Evolutionary conservation across 768 basidiomycete species (phyloP).

Genomic region (Leccinum subgranulosum): DNA sequence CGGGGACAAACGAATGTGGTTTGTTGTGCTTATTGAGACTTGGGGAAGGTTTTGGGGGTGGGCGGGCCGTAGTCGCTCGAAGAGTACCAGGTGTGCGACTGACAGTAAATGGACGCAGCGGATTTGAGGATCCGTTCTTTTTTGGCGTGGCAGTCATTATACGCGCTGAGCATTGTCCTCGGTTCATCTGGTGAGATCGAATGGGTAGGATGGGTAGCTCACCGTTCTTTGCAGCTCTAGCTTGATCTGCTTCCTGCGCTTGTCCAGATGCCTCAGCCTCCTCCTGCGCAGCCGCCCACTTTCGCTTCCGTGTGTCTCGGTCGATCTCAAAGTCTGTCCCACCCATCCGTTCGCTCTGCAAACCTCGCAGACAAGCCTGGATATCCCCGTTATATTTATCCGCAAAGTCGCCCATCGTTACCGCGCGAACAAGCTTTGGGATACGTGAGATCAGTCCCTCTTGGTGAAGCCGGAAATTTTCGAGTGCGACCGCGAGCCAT

Average conservation of each 20-base stretch:
- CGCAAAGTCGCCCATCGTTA: conserved; percentile 76
- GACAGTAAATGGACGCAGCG: conserved; percentile 37
- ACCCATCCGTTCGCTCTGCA: conserved; percentile 61
- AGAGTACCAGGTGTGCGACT: conserved; percentile 43
- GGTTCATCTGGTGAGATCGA: background rate
- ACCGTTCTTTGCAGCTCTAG: conserved; percentile 61
- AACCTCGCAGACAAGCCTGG: conserved; percentile 64
- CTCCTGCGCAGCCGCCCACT: conserved; percentile 67
- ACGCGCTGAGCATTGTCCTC: conserved; percentile 35
- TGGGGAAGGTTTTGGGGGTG: conserved; percentile 31
- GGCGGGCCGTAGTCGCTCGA: conserved; percentile 26
- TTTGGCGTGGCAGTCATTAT: conserved; percentile 47
- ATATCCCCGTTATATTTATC: conserved; percentile 76
- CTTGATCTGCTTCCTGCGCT: conserved; percentile 14
- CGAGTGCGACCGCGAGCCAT: conserved; percentile 70
- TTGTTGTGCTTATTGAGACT: conserved; percentile 35
- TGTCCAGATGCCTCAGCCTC: conserved; percentile 43
- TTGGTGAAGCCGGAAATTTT: conserved; percentile 72
- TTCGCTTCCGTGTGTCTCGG: conserved; percentile 67
- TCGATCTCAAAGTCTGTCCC: conserved; percentile 59
- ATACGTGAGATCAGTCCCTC: conserved; percentile 72
- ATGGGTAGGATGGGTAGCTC: background rate
- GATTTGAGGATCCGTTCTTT: conserved; percentile 51
- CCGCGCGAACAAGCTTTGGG: conserved; percentile 67
- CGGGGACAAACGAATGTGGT: conserved; percentile 25